Evolutionary conservation across 1,139 yeast genomes (phyloP).

Genomic region (Geotrichum klebahnii): DNA sequence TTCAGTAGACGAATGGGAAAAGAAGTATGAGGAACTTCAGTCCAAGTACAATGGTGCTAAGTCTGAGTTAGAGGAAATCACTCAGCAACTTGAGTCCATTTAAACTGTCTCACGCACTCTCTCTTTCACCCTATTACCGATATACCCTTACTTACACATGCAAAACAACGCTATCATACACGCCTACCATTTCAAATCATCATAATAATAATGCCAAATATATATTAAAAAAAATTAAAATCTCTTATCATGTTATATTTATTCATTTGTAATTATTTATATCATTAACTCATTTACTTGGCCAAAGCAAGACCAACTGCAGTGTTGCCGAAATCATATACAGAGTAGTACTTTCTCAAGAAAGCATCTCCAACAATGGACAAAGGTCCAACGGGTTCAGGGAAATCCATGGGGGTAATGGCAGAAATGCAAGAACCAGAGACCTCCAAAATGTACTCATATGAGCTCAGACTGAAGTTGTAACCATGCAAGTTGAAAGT

Average conservation of each 20-base stretch:
- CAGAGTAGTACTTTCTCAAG: constrained; percentile 89
- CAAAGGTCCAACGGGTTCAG: constrained; percentile 92
- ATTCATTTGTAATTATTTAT: background rate
- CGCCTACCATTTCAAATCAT: too few species aligned
- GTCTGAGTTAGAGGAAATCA: constrained; percentile 90
- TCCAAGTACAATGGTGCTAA: constrained; percentile 77
- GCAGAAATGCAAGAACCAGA: constrained; percentile 94
- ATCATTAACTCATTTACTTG: constrained; percentile 34
- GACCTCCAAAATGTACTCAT: constrained; percentile 88
- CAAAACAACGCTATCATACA: too few species aligned
- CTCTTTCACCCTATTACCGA: too few species aligned
- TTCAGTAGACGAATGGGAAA: constrained; percentile 90
- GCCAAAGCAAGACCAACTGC: constrained; percentile 91
- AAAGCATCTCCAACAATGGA: constrained; percentile 96
- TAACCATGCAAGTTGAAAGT: constrained; percentile 84
- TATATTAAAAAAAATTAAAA: too few species aligned
- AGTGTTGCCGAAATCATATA: constrained; percentile 82
- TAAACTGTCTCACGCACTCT: constrained; percentile 35
- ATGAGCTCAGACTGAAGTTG: constrained; percentile 82
- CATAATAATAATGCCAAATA: too few species aligned
- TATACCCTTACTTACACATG: too few species aligned
- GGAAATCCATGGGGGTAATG: constrained; percentile 95
- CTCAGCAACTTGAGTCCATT: constrained; percentile 88
- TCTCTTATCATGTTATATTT: constrained; percentile 11
- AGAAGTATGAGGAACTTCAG: constrained; percentile 83